These are phyloP conservation scores for Cryptosporidium meleagridis DNA, from an alignment of 169 alveolate species.

Conservation along the genomic window DNA sequence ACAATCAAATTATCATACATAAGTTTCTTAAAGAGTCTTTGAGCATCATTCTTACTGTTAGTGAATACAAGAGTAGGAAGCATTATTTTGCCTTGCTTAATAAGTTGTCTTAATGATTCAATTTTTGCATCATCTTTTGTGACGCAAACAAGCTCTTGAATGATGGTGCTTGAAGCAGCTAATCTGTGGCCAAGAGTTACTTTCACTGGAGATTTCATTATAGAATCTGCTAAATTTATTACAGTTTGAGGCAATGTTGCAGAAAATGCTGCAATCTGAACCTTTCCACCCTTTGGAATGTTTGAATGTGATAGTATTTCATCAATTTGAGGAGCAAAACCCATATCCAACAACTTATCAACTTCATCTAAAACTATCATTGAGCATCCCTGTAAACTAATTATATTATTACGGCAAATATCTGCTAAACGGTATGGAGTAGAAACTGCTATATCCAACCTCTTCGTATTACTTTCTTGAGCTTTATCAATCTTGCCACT, in stretches of 20 bases:
- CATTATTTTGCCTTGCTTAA: slow-evolving; percentile 80
- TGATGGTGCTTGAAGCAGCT: slow-evolving; percentile 80
- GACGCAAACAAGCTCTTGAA: slow-evolving; percentile 83
- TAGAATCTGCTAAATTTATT: slow-evolving; percentile 76
- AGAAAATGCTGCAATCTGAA: slow-evolving; percentile 81
- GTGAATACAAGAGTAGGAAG: slow-evolving; percentile 81
- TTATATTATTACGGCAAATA: slow-evolving; percentile 76
- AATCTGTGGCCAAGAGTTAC: slow-evolving; percentile 81
- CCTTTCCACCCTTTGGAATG: slow-evolving; percentile 63
- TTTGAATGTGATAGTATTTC: slow-evolving; percentile 74
- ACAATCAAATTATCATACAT: slow-evolving; percentile 71
- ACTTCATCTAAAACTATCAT: slow-evolving; percentile 86
- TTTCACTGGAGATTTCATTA: slow-evolving; percentile 79
- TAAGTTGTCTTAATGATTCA: slow-evolving; percentile 79
- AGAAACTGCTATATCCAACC: slow-evolving; percentile 76
- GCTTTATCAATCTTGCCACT: slow-evolving; percentile 57
- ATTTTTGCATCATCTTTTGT: slow-evolving; percentile 82
- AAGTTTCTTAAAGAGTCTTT: slow-evolving; percentile 51
- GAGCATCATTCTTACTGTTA: slow-evolving; percentile 73
- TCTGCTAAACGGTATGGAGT: slow-evolving; percentile 82
- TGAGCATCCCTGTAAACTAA: slow-evolving; percentile 77
- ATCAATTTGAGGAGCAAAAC: slow-evolving; percentile 81
- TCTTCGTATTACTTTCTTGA: slow-evolving; percentile 30
- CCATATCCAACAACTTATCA: slow-evolving; percentile 84
- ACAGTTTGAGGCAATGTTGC: slow-evolving; percentile 88